A percentile compares a stretch with the other conserved stretches of the same genome.
Evolutionary conservation across 2,329 filamentous ascomycete genomes (phyloP).

Genomic region (Sporothrix humicola): DNA sequence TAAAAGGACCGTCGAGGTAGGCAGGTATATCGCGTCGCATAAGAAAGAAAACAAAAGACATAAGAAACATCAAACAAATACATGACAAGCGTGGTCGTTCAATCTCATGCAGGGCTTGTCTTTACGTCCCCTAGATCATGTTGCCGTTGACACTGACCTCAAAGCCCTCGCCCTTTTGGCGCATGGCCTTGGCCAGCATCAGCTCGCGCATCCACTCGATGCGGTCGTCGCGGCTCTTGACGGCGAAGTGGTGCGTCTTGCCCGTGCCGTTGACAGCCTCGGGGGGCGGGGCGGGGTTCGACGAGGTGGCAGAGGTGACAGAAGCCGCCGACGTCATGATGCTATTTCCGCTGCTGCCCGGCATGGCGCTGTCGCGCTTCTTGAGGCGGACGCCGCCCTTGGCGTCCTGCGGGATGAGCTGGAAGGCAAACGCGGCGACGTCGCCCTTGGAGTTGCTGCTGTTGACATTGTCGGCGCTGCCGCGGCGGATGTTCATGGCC

Average conservation of each 20-base stretch:
- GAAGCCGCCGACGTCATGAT: constrained; percentile 29
- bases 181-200: constrained; percentile 86
- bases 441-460: constrained; percentile 50
- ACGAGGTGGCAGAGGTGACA: neutral
- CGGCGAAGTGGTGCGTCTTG: constrained; percentile 94
- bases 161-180: constrained; percentile 82
- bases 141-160: constrained; percentile 82
- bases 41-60: constrained; percentile 25
- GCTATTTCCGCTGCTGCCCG: constrained; percentile 8
- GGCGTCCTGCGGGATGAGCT: constrained; percentile 75
- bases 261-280: constrained; percentile 63
- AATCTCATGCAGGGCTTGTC: neutral
- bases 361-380: constrained; percentile 57
- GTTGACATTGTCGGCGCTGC: constrained; percentile 55
- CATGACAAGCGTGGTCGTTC: constrained; percentile 2
- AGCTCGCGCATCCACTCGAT: constrained; percentile 98
- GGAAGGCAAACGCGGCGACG: constrained; percentile 78
- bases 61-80: constrained; percentile 7
- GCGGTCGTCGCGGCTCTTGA: constrained; percentile 82
- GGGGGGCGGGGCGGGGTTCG: constrained; percentile 48
- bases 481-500: constrained; percentile 68
- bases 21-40: constrained; percentile 36
- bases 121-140: constrained; percentile 60
- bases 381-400: constrained; percentile 58
- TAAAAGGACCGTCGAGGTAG: constrained; percentile 13